These are phyloP conservation scores for Neofusicoccum umdonicola DNA, from an alignment of 2,329 filamentous ascomycete species.

Conservation along the genomic window DNA sequence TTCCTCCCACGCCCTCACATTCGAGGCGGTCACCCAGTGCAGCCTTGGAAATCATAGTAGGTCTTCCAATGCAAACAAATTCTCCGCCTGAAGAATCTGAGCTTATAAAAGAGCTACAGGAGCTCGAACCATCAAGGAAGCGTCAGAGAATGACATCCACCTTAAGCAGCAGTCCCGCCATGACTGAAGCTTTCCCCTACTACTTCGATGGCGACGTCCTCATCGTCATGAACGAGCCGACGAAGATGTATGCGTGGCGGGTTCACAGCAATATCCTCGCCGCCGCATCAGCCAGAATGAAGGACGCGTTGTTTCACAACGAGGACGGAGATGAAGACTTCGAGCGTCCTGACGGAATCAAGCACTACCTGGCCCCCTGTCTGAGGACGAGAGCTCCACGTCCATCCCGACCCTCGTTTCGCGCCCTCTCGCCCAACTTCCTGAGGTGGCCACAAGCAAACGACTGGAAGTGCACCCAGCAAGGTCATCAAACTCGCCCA, in stretches of 20 bases:
- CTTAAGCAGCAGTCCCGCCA: neutral
- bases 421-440: neutral
- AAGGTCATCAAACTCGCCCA: neutral
- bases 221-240: conserved; percentile 12
- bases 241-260: conserved; percentile 3
- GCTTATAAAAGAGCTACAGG: neutral
- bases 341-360: neutral
- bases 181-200: conserved; percentile 18
- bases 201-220: conserved; percentile 23
- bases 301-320: neutral
- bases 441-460: neutral
- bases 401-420: too few species aligned
- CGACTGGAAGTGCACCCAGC: too few species aligned
- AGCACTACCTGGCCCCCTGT: neutral
- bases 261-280: conserved; percentile 21
- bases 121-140: neutral
- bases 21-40: too few species aligned
- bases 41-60: too few species aligned
- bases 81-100: too few species aligned
- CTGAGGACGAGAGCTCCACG: too few species aligned
- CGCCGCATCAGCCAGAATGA: neutral
- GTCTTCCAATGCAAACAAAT: too few species aligned
- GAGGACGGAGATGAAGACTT: neutral
- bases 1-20: too few species aligned
- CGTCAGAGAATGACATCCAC: neutral